Evolutionary conservation across 2,329 filamentous ascomycete genomes (phyloP).

Genomic region (Alternaria hordeiaustralica): DNA sequence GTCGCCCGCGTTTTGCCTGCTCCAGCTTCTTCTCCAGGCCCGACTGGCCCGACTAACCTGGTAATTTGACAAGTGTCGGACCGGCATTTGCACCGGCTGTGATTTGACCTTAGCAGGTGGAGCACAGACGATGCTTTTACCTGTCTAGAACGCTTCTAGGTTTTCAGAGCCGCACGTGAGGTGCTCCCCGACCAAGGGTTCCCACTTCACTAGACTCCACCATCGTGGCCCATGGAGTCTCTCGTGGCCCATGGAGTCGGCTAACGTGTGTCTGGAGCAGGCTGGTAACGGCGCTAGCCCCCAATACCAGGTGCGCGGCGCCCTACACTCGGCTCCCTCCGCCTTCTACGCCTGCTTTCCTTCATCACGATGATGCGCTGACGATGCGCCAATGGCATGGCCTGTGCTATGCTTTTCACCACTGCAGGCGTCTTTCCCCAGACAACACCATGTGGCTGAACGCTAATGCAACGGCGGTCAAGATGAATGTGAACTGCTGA

Average conservation of each 20-base stretch:
- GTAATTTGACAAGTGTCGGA: conserved; percentile 3
- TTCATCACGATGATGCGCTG: not conserved
- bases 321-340: not conserved
- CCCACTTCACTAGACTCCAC: not conserved
- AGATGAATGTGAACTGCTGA: not conserved
- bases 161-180: conserved; percentile 3
- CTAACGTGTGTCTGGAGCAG: not conserved
- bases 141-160: not conserved
- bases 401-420: not conserved
- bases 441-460: not conserved
- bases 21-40: not conserved
- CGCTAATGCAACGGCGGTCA: not conserved
- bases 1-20: not conserved
- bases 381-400: not conserved
- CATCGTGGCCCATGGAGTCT: not conserved
- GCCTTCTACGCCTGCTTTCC: not conserved
- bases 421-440: not conserved
- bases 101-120: not conserved
- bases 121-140: not conserved
- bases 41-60: not conserved
- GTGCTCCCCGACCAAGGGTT: not conserved
- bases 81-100: not conserved
- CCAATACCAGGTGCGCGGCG: not conserved
- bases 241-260: not conserved
- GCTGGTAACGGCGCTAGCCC: not conserved